Base-by-base conservation (phyloP, 2,329 filamentous ascomycete species). In the Neonectria sp. region DNA sequence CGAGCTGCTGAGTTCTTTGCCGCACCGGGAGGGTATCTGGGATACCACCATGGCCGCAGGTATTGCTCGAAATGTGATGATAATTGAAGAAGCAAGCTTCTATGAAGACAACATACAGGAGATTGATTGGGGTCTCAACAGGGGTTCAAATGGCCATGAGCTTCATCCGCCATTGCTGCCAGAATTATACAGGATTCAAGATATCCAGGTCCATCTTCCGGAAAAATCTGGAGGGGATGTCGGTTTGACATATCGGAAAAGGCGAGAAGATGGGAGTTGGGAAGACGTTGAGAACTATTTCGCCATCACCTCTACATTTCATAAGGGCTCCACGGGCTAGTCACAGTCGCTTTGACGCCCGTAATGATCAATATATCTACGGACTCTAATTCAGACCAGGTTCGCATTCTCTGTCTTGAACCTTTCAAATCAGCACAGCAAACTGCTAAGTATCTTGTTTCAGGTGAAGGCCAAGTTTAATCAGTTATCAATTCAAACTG, bases 11-110 rank as follows among this genome's bases (percentile, higher is more conserved):
- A 71, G 71, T 21, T 66, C 68, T 1, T 60, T 69, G 1, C 69
- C 75, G 2, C 79, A 83, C 48, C 75, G 79, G n/a, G 83, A 85
- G 70, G 82, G 81, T 0, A 78, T 85, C 3, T 86, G 83, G 83
- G 80, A 84, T 71, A 65, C 79, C 2, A 72, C 52, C 3, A 60
- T 81, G 6, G 71, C 74, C 3, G 77, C 78, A 0, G 69, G 68
- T 17, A 73, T 84, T 6, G 78, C 79, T 1, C 68, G 70, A 17
- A 79, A 81, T 60, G 76, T 85, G 1, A 77, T 84, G 63, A 71
- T 77, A 45, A 70, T 83, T 24, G 83, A 84, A 56, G 82, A 83
- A 40, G 49, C 55, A 9, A 45, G 60, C n/a, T 72, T 65, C 21
- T 71, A 68, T 6, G 3, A 52, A 4, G 60, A 57, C 1, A 7